Evolutionary conservation across 441 rosid species (phyloP), one percentile per base, ranked within the genome.

Genomic region (Populus hybrid): DNA sequence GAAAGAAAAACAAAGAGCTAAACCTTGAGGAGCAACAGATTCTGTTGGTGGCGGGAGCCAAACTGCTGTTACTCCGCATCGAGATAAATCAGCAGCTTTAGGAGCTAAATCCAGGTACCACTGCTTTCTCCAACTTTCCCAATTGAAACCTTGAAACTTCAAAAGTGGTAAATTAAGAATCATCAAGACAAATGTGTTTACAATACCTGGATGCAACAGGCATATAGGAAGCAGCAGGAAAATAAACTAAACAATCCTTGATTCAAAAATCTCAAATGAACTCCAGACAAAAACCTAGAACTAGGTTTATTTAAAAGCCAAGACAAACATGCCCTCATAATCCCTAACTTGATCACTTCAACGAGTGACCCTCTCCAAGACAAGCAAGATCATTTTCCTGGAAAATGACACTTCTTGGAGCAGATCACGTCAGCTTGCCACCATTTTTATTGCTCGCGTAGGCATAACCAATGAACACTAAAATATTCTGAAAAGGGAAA

Each of bases 81-180:
- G 72, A 66, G 88, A 84, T 78, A 87, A 80, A 85, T 87, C 90
- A 76, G 87, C 85, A 68, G 87, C 84, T 79, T 87, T 87, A 40
- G 80, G 34, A 74, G 90, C 90, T 75, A 87, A 79, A n/a, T 87
- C 90, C 74, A 78, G 72, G 79, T 87, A 87, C 90, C 90, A 87
- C 67, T 74, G 78, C 80, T 84, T 84, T 83, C 88, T 86, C 87
- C 90, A 87, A 76, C 90, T 87, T 84, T 87, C 90, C 90, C 90
- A 86, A 46, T 87, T 87, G 82, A 87, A 87, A 76, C 85, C 90
- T 87, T 87, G 90, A 74, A 87, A 83, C 90, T 87, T 85, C 75
- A 80, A 65, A 50, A 82, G 50, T 67, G 70, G 72, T 57, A 72
- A 75, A 80, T 67, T 66, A 73, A 9, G 66, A 73, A 66, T 38